phyloP scores from a whole-genome alignment of 1,139 yeast genomes.

The Chernovozyma aurita region DNA sequence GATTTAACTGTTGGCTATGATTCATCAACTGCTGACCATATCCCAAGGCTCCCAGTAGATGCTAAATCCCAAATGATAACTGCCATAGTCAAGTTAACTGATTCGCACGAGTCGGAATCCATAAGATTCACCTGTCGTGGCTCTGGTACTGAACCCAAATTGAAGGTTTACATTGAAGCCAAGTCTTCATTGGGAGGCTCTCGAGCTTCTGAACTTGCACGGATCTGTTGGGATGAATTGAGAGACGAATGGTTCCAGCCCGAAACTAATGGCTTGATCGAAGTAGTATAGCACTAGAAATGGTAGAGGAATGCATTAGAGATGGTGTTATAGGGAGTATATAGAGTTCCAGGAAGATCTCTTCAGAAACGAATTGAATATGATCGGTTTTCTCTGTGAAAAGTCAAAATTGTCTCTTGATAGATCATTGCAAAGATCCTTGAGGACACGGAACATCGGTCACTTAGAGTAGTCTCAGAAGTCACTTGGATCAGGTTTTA shows the following conservation, averaged over 20 bases:
- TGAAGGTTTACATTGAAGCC: conserved; percentile 89
- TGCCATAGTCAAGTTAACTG: conserved; percentile 31
- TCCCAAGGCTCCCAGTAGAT: conserved; percentile 69
- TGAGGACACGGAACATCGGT: too few relatives aligned
- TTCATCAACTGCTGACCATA: conserved; percentile 52
- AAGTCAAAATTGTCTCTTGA: too few relatives aligned
- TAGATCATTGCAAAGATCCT: too few relatives aligned
- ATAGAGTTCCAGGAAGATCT: too few relatives aligned
- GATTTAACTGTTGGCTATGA: conserved; percentile 84
- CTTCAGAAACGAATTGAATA: too few relatives aligned
- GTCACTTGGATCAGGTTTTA: too few relatives aligned
- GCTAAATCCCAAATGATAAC: conserved; percentile 84
- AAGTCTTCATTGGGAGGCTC: conserved; percentile 36
- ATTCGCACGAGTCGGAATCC: conserved; percentile 20
- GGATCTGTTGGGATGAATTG: conserved; percentile 64
- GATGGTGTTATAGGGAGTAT: too few relatives aligned
- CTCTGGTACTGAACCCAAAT: conserved; percentile 94
- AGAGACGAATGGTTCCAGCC: conserved; percentile 60
- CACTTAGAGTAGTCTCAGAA: too few relatives aligned
- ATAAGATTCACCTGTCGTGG: conserved; percentile 86
- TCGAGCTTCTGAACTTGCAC: conserved; percentile 50
- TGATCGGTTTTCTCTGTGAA: too few relatives aligned
- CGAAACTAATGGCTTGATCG: conserved; percentile 31
- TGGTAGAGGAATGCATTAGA: too few relatives aligned
- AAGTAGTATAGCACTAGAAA: conserved; percentile 21